These are phyloP conservation scores for Stenogyne calaminthoides DNA, from an alignment of 305 asterid species.

Conservation along the genomic window DNA sequence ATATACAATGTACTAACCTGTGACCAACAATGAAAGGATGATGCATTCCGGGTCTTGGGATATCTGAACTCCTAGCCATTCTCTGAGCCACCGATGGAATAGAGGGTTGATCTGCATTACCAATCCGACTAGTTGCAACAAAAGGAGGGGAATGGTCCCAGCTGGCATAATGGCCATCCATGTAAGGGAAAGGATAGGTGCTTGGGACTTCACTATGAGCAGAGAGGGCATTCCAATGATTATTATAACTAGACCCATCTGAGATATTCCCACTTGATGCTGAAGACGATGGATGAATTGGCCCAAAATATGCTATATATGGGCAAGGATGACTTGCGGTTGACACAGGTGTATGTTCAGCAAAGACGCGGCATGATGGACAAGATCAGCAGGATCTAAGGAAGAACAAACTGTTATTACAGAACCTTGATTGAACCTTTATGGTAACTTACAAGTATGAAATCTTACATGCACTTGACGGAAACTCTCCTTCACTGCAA, in stretches of 20 bases:
- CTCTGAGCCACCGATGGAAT: slow-evolving; percentile 54
- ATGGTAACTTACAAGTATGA: slow-evolving; percentile 19
- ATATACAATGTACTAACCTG: slow-evolving; percentile 46
- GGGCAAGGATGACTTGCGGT: slow-evolving; percentile 75
- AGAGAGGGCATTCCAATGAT: slow-evolving; percentile 64
- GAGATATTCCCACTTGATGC: slow-evolving; percentile 54
- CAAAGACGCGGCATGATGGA: slow-evolving; percentile 53
- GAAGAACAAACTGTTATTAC: slow-evolving; percentile 34
- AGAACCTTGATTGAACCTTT: slow-evolving; percentile 20
- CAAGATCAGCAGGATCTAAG: slow-evolving; percentile 57
- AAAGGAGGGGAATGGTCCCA: slow-evolving; percentile 69
- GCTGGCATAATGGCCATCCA: slow-evolving; percentile 55
- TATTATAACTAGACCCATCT: slow-evolving; percentile 59
- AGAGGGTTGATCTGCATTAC: slow-evolving; percentile 54
- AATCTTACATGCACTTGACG: slow-evolving; percentile 67
- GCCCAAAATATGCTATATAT: slow-evolving; percentile 70
- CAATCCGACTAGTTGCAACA: slow-evolving; percentile 43
- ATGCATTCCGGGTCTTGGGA: slow-evolving; percentile 65
- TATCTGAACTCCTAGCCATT: slow-evolving; percentile 60
- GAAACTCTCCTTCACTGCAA: slow-evolving; percentile 72
- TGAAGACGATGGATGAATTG: slow-evolving; percentile 68
- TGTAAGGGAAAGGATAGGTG: slow-evolving; percentile 63
- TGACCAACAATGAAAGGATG: slow-evolving; percentile 63
- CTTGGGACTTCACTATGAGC: slow-evolving; percentile 55
- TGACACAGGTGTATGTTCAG: slow-evolving; percentile 60